Base-by-base conservation (phyloP, 495 filamentous ascomycete species). In the Lophium mytilinum region DNA sequence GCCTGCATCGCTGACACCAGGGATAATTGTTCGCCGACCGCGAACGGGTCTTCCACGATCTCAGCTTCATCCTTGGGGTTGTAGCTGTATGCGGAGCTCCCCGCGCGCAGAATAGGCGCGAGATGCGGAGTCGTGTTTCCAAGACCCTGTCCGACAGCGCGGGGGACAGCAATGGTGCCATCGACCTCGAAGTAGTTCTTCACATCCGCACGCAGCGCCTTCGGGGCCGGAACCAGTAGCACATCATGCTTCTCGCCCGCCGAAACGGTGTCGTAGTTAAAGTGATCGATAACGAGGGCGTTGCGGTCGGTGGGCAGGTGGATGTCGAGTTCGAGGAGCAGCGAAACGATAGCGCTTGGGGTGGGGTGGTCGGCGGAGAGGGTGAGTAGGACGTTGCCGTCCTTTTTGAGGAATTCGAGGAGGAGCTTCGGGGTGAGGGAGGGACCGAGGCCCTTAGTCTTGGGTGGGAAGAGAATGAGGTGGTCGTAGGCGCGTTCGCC, bases 401-500 rank as follows among this genome's bases (percentile, higher is more conserved):
- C 79, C 21, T 84, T 81, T 73, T 93, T 90, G 71, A 94, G 74
- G 77, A 96, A 98, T 58, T 97, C 82, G 66, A 96, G 82, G 60
- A 98, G 82, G 65, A 85, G 75, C 63, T 89, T 87, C 39, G 92
- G 87, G 34, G 89, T 93, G 61, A 98, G 75, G 50, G 85, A 78
- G 56, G 93, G 93, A 35, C 93, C 93, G 53, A 95, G 84, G 41
- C 89, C 90, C 78, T 96, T 97, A 4, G 87, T 82, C 72, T 88
- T 92, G 15, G 85, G 78, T 21, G 93, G 93, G 34, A 97, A 81
- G 57, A 98, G 78, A 50, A 97, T 70, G 50, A 96, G 72, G 67
- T 98, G 92, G 75, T 96, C 93, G 71, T 90, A 96, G 58, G 82
- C 80, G 69, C 83, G 83, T 72, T 92, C 90, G 69, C 93, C 94